A percentile compares a stretch with the other conserved stretches of the same genome.
Evolutionary conservation across 768 basidiomycete genomes (phyloP).

Genomic region (Lanmaoa pseudosensibilis): DNA sequence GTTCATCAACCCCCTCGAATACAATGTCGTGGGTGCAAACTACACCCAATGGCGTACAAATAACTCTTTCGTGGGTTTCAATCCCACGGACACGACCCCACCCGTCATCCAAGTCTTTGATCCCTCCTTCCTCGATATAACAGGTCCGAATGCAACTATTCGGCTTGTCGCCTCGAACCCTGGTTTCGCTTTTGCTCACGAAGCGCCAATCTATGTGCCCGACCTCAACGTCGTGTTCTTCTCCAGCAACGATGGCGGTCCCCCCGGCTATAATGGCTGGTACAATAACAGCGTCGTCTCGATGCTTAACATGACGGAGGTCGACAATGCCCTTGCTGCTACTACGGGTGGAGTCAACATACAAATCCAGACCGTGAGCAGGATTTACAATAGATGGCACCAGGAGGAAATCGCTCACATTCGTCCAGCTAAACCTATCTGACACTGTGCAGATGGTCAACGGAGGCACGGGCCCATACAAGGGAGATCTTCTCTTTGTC

Average conservation of each 20-base stretch:
- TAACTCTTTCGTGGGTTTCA: constrained; percentile 47
- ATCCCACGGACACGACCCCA: constrained; percentile 57
- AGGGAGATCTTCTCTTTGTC: constrained; percentile 50
- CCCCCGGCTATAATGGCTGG: constrained; percentile 61
- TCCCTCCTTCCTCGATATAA: constrained; percentile 44
- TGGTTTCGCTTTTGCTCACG: constrained; percentile 73
- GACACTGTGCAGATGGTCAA: constrained; percentile 69
- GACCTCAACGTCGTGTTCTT: constrained; percentile 72
- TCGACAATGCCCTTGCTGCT: constrained; percentile 43
- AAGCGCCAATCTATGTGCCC: constrained; percentile 69
- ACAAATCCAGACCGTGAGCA: constrained; percentile 41
- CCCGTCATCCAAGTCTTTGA: constrained; percentile 63
- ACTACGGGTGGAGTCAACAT: constrained; percentile 45
- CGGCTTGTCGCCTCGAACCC: constrained; percentile 56
- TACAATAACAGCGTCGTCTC: constrained; percentile 63
- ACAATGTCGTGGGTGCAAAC: constrained; percentile 51
- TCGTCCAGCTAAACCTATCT: constrained; percentile 53
- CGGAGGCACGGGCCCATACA: constrained; percentile 42
- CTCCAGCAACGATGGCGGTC: constrained; percentile 66
- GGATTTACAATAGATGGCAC: neutral
- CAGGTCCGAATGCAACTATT: too few species aligned
- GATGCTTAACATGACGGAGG: constrained; percentile 59
- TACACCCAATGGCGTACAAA: constrained; percentile 37
- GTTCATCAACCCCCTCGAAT: constrained; percentile 52
- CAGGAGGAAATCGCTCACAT: neutral